These are phyloP conservation scores for Carex scoparia DNA, from an alignment of 176 grass and related monocot species.

Conservation along the genomic window DNA sequence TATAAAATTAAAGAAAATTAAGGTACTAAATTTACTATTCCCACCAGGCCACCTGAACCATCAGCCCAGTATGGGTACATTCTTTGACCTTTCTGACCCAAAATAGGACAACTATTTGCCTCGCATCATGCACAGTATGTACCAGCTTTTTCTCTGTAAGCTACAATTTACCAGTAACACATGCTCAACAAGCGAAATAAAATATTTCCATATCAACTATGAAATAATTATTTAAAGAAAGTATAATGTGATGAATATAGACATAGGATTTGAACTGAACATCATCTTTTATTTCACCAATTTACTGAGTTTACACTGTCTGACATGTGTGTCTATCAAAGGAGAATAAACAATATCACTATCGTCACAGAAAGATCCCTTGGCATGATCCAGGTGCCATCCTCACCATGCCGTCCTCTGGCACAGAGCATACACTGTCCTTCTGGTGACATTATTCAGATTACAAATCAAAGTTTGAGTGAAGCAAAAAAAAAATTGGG, in stretches of 20 bases:
- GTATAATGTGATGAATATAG: not conserved
- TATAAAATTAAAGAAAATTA: not conserved
- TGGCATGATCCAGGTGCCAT: constrained; percentile 13
- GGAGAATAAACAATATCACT: constrained; percentile 26
- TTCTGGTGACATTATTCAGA: constrained; percentile 21
- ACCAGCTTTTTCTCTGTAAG: not conserved
- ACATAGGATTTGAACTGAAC: not conserved
- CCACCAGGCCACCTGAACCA: not conserved
- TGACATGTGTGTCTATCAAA: constrained; percentile 9
- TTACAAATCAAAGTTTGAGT: constrained; percentile 10
- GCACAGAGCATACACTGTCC: constrained; percentile 9
- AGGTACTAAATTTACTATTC: not conserved
- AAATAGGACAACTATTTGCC: not conserved
- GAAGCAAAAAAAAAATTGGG: constrained; percentile 17
- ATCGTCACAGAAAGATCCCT: constrained; percentile 3
- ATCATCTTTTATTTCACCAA: constrained; percentile 5
- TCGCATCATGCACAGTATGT: not conserved
- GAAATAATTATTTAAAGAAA: not conserved
- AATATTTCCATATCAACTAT: not conserved
- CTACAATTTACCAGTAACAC: not conserved
- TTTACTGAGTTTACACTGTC: constrained; percentile 8
- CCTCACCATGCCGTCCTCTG: constrained; percentile 5
- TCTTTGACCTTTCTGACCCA: not conserved
- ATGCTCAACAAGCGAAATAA: not conserved
- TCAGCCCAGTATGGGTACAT: not conserved